Percentiles rank a stretch among this genome's conserved stretches.
Conservation (phyloP, 2,329 filamentous ascomycete species). For the Ceratocystis ficicola region DNA sequence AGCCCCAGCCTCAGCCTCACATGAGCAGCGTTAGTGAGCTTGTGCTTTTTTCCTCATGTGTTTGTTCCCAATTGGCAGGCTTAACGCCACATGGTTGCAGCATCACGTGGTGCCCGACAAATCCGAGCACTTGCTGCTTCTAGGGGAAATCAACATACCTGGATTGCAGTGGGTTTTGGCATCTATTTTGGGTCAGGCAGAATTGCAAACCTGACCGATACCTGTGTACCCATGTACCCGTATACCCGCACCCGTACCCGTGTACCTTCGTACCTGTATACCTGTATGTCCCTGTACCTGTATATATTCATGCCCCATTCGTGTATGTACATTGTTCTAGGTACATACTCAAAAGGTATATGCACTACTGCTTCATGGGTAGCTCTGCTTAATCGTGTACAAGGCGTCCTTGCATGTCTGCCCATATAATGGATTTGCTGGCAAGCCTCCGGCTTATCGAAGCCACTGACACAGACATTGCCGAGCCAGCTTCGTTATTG, state of each 20-base stretch:
- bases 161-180: neutral
- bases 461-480: neutral
- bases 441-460: neutral
- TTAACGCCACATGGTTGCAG: neutral
- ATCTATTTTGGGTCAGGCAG: neutral
- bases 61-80: neutral
- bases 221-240: neutral
- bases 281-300: neutral
- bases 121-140: neutral
- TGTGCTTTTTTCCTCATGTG: neutral
- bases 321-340: neutral
- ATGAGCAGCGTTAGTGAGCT: neutral
- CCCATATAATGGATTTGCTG: neutral
- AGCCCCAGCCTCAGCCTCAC: neutral
- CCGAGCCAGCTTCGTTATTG: neutral
- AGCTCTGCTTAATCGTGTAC: neutral
- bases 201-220: neutral
- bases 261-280: neutral
- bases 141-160: neutral
- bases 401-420: neutral
- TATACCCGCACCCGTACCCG: neutral
- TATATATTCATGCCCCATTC: neutral
- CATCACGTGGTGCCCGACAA: constrained; percentile 1
- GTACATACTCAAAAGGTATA: neutral
- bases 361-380: neutral